These are phyloP conservation scores for Hanseniaspora occidentalis DNA, from an alignment of 805 yeast species.

Conservation along the genomic window DNA sequence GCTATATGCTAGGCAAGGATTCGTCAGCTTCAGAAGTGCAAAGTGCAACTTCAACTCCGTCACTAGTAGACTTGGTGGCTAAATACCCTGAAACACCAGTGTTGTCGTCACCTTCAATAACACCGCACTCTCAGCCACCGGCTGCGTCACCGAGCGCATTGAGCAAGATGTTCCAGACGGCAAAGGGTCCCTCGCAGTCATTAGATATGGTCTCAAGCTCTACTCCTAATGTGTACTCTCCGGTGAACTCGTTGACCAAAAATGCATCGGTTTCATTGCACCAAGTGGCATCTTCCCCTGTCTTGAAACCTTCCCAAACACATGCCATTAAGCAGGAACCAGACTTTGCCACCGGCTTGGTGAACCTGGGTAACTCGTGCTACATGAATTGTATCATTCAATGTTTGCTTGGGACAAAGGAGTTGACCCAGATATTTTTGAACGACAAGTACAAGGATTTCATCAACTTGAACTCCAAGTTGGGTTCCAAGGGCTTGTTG, in stretches of 20 bases:
- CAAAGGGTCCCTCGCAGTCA: too few relatives aligned
- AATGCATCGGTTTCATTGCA: not conserved
- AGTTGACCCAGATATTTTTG: slow-evolving; percentile 50
- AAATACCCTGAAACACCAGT: not conserved
- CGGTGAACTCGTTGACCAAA: too few relatives aligned
- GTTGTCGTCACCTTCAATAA: not conserved
- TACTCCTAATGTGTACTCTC: too few relatives aligned
- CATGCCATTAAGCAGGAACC: slow-evolving; percentile 3
- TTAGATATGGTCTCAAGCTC: too few relatives aligned
- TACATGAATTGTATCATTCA: slow-evolving; percentile 89
- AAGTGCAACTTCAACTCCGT: not conserved
- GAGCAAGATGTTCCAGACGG: not conserved
- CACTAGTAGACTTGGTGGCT: not conserved
- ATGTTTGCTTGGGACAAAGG: slow-evolving; percentile 65
- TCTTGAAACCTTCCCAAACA: not conserved
- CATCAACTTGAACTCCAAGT: slow-evolving; percentile 56
- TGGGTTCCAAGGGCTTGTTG: slow-evolving; percentile 73
- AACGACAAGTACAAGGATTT: slow-evolving; percentile 40
- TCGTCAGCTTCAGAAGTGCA: not conserved
- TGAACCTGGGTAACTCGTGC: slow-evolving; percentile 82
- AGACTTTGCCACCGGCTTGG: slow-evolving; percentile 37
- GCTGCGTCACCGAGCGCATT: not conserved
- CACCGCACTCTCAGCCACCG: not conserved
- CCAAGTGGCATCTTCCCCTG: not conserved
- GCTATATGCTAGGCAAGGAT: not conserved